These are phyloP conservation scores for Liquidambar formosana DNA, from an alignment of 164 flowering plant species.

Conservation along the genomic window DNA sequence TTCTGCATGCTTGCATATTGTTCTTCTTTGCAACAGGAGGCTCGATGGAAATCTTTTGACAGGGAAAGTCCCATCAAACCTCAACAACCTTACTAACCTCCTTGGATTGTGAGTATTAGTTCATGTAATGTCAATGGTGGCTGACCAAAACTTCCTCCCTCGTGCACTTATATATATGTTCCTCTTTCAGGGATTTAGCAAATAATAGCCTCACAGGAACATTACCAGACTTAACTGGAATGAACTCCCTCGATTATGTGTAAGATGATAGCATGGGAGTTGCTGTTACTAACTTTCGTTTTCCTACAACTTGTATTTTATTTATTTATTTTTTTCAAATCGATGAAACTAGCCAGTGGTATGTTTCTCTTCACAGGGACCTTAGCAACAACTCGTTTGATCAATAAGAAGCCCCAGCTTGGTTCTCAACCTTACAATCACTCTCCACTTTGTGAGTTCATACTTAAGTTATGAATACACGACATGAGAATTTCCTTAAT, in stretches of 20 bases:
- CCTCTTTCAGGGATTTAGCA: constrained; percentile 66
- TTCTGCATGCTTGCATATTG: constrained; percentile 1
- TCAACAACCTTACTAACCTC: constrained; percentile 62
- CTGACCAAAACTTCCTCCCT: background rate
- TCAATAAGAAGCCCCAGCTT: constrained; percentile 63
- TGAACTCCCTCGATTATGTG: constrained; percentile 76
- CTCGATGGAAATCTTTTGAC: constrained; percentile 69
- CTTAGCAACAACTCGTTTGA: constrained; percentile 82
- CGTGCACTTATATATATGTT: background rate
- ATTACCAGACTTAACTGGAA: constrained; percentile 63
- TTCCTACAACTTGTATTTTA: background rate
- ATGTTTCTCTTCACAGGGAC: constrained; percentile 52
- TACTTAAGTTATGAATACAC: background rate
- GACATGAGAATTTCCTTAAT: background rate
- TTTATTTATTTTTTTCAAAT: background rate
- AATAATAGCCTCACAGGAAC: constrained; percentile 63
- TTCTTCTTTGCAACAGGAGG: constrained; percentile 52
- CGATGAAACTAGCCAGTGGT: constrained; percentile 5
- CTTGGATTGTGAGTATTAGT: constrained; percentile 51
- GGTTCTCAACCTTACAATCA: constrained; percentile 77
- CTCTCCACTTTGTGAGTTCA: constrained; percentile 83
- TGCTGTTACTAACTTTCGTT: background rate
- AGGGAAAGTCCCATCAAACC: constrained; percentile 62
- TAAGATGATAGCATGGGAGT: constrained; percentile 34
- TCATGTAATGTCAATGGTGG: background rate